Base-by-base conservation (phyloP, 1,139 yeast genomes). In the Pichia sp. region DNA sequence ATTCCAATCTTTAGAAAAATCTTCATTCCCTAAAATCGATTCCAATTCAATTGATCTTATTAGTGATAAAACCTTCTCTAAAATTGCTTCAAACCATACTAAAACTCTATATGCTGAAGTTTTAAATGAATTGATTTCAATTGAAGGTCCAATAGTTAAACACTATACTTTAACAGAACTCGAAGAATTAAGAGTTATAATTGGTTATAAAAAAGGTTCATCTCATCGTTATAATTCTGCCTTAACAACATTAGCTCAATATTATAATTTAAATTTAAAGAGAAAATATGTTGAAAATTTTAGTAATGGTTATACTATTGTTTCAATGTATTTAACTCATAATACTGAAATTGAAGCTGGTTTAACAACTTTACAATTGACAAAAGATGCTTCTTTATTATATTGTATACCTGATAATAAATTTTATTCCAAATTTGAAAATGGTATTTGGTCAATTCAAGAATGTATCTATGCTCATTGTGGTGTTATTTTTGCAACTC, bases 271-370 rank as follows among this genome's bases (percentile, higher is more conserved):
- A 56, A 76, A 78, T 42, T 80, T 91, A 42, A 80, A 94, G 33
- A 77, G 96, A 62, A 88, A 88, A 65, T 91, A 88, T 60, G 91
- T 91, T 45, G 98, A 91, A 63, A 94, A 89, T 60, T 91, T 91
- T 61, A 72, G 91, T 49, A 86, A 89, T 60, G 96, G 95, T 41
- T 75, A 82, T 45, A 82, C 95, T 28, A 74, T 89, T 44, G 79
- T 88, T 54, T 88, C 96, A 35, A 75, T 88, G 71, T 91, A 91
- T 64, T 74, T 91, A 36, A 82, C 86, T 39, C 66, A 70, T 43
- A 63, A 59, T 49, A 58, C 58, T 35, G 44, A 42, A 25, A 40
- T 60, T 49, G 71, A 71, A 53, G 75, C 70, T 56, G 89, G 84
- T 55, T 73, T 84, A 55, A 81, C 94, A 24, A 81, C 89, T 50